Evolutionary conservation across 2,329 filamentous ascomycete genomes (phyloP).

Genomic region (Pyrenophora tritici-repentis): DNA sequence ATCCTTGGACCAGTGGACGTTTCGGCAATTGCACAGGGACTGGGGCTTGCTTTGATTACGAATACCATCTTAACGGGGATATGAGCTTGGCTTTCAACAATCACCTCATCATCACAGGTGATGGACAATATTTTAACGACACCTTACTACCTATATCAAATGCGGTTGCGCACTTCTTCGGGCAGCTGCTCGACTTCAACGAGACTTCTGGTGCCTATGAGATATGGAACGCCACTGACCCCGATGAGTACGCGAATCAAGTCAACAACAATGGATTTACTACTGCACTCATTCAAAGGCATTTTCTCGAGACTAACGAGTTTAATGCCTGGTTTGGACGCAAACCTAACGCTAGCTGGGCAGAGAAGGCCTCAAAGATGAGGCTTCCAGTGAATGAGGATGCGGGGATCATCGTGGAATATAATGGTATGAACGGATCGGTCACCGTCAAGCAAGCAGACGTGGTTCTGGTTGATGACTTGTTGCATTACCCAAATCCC

Average conservation of each 20-base stretch:
- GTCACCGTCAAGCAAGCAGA: constrained; percentile 73
- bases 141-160: constrained; percentile 67
- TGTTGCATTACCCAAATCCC: constrained; percentile 64
- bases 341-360: constrained; percentile 62
- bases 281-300: constrained; percentile 64
- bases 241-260: constrained; percentile 71
- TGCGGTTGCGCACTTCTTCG: constrained; percentile 65
- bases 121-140: constrained; percentile 60
- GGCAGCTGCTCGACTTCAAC: constrained; percentile 65
- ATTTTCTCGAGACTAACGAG: constrained; percentile 61
- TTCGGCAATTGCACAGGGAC: constrained; percentile 69
- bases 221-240: constrained; percentile 68
- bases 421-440: constrained; percentile 68
- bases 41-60: constrained; percentile 69
- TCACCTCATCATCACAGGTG: constrained; percentile 64
- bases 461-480: constrained; percentile 69
- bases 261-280: constrained; percentile 73
- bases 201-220: constrained; percentile 44
- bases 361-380: constrained; percentile 61
- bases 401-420: constrained; percentile 67
- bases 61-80: constrained; percentile 74
- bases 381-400: constrained; percentile 58
- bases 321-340: constrained; percentile 63
- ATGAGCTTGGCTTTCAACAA: constrained; percentile 67
- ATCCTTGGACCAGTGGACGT: constrained; percentile 69